Evolutionary conservation across 768 basidiomycete species (phyloP), one percentile per base, ranked within the genome.

Genomic region (Sistotremastrum niveocremeum): DNA sequence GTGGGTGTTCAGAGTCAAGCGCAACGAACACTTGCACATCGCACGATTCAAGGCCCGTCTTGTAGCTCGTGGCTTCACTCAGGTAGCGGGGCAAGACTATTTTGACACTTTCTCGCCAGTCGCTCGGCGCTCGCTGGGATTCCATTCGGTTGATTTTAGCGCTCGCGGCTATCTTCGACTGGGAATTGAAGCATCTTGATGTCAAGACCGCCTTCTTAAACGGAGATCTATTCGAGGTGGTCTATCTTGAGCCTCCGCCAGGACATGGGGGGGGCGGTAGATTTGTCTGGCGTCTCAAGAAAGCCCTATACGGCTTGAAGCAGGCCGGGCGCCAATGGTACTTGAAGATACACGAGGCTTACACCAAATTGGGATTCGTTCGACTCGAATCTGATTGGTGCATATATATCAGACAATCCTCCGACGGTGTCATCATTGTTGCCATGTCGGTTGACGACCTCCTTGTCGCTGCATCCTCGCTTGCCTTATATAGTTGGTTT

Each of bases 41-140:
- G 48, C 54, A 0, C 43, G 59, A 8, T 60, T 58, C 50, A 72
- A 72, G 49, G 65, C 62, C 0, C 57, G 63, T 0, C 59, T 65
- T 31, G 66, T 75, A 0, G 63, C 67, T 29, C 60, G 65, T 45
- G 71, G 73, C 0, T 69, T 59, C 52, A 51, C 66, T 20, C 68
- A 70, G 44, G 51, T 65, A 0, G 64, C 56, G 28, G 70, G 72
- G n/a, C n/a, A n/a, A n/a, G n/a, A n/a, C n/a, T n/a, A n/a, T n/a
- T n/a, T n/a, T n/a, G n/a, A n/a, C n/a, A n/a, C n/a, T n/a, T n/a
- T n/a, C n/a, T n/a, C n/a, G n/a, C n/a, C n/a, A n/a, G n/a, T n/a
- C n/a, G n/a, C n/a, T n/a, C n/a, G n/a, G n/a, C n/a, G n/a, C n/a
- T n/a, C n/a, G n/a, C n/a, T n/a, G n/a, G n/a, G n/a, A n/a, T n/a